Evolutionary conservation across 2,329 filamentous ascomycete genomes (phyloP), one percentile per base, ranked within the genome.

Genomic region (Neofusicoccum cordaticola): DNA sequence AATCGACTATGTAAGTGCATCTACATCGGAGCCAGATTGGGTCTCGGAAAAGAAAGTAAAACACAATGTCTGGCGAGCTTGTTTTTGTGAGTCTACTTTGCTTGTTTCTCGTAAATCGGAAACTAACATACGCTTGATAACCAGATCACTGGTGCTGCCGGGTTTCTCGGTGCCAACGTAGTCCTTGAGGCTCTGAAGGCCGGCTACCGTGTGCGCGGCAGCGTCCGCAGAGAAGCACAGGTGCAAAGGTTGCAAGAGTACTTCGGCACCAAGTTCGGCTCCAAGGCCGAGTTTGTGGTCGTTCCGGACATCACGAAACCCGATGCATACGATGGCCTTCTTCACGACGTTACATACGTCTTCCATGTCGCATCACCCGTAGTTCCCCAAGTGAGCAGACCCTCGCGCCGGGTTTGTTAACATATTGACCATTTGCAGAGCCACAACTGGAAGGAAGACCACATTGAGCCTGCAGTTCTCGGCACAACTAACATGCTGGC

Each of bases 341-440:
- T 75, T 9, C 22, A 70, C 3, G 68, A 64, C 39, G 72, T 72
- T 11, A 64, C 70, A 7, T 69, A 71, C 53, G 66, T 74, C 56
- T 69, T 74, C 42, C 73, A 75, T 39, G 44, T 75, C 1, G 74
- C 74, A 17, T 72, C 73, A 4, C 71, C 74, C n/a, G 64, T 74
- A 58, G 68, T 69, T 4, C 66, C 65, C 4, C 15, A 44, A 19
- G 58, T 50, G 15, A 37, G 58, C 9, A 2, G 8, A 9, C 19
- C 2, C 8, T 31, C 13, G 15, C 19, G 2, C 42, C 4, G 12
- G 22, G 8, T 3, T 22, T 39, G 13, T 27, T 6, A 39, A n/a
- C 27, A 22, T 39, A 42, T 22, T 65, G 56, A 52, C 12, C 5
- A 13, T 19, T 12, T 15, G 62, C 52, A 3, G 51, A 44, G 47